These are phyloP conservation scores for Rhytidhysteron rufulum DNA, from an alignment of 2,329 filamentous ascomycete genomes.

Conservation along the genomic window DNA sequence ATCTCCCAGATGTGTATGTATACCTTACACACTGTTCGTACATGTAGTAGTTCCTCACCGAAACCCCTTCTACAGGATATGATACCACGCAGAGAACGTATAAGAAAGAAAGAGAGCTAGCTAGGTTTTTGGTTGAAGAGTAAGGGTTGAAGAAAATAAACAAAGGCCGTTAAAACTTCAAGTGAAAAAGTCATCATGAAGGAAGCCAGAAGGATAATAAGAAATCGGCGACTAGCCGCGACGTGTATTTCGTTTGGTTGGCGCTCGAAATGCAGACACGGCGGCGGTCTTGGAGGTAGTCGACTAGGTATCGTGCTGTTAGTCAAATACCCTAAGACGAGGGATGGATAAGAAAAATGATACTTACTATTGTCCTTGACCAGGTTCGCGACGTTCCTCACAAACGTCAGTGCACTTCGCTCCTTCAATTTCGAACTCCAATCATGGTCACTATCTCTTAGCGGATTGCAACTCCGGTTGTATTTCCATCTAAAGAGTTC, in stretches of 20 bases:
- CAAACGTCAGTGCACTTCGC: conserved; percentile 31
- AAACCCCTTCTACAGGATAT: too few species aligned
- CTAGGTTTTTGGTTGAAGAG: too few species aligned
- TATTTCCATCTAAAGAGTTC: conserved; percentile 48
- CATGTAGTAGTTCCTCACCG: too few species aligned
- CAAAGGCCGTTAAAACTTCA: too few species aligned
- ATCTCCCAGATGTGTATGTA: too few species aligned
- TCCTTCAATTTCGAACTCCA: conserved; percentile 39
- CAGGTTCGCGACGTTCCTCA: conserved; percentile 33
- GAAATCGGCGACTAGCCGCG: conserved; percentile 42
- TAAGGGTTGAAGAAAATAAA: too few species aligned
- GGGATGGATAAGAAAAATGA: background rate
- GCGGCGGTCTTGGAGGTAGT: conserved; percentile 36
- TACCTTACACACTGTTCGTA: too few species aligned
- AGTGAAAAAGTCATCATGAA: conserved; percentile 1
- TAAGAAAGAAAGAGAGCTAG: conserved; percentile 1
- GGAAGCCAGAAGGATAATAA: conserved; percentile 35
- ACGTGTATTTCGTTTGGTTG: conserved; percentile 40
- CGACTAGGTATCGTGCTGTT: conserved; percentile 23
- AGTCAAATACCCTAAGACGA: conserved; percentile 8
- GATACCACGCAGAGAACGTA: too few species aligned
- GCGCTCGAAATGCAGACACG: conserved; percentile 34
- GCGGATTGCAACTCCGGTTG: conserved; percentile 39
- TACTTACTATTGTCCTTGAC: conserved; percentile 42
- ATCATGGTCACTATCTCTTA: conserved; percentile 33